Percentiles rank a stretch among this genome's conserved stretches.
Evolutionary conservation across 345 rosid species (phyloP).

Genomic region (Linum usitatissimum): DNA sequence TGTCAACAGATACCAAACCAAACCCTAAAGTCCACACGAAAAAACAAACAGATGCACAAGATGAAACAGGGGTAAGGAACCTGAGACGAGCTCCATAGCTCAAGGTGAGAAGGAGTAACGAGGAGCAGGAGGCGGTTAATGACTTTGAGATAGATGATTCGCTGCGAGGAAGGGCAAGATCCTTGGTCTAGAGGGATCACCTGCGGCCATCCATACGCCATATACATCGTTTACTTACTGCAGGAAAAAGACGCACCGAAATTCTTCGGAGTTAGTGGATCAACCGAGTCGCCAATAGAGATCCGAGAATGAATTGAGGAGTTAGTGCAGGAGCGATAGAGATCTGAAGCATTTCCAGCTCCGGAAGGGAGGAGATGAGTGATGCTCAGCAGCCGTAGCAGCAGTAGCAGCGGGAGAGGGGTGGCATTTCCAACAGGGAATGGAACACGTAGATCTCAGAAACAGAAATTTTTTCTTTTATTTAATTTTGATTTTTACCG

Average conservation of each 20-base stretch:
- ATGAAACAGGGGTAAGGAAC: constrained; percentile 14
- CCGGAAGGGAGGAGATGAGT: neutral
- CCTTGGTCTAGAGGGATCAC: constrained; percentile 74
- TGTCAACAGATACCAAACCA: constrained; percentile 1
- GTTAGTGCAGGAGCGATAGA: constrained; percentile 4
- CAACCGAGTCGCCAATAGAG: constrained; percentile 11
- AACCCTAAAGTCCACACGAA: neutral
- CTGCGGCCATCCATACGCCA: constrained; percentile 99
- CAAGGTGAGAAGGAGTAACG: constrained; percentile 72
- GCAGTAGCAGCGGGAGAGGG: neutral
- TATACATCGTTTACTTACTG: constrained; percentile 47
- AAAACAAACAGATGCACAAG: neutral
- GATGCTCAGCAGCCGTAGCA: neutral
- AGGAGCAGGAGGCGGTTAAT: constrained; percentile 52
- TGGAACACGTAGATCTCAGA: neutral
- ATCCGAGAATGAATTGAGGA: constrained; percentile 11
- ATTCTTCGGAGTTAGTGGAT: neutral
- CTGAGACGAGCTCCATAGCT: constrained; percentile 86
- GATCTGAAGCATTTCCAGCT: constrained; percentile 18
- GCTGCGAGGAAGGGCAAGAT: constrained; percentile 58
- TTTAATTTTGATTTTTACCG: neutral
- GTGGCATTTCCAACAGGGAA: too few species aligned
- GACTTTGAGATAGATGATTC: constrained; percentile 60
- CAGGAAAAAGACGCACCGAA: neutral
- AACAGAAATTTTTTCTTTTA: too few species aligned